phyloP scores from a whole-genome alignment of 352 stramenopile species.

The Globisporangium nodosum region DNA sequence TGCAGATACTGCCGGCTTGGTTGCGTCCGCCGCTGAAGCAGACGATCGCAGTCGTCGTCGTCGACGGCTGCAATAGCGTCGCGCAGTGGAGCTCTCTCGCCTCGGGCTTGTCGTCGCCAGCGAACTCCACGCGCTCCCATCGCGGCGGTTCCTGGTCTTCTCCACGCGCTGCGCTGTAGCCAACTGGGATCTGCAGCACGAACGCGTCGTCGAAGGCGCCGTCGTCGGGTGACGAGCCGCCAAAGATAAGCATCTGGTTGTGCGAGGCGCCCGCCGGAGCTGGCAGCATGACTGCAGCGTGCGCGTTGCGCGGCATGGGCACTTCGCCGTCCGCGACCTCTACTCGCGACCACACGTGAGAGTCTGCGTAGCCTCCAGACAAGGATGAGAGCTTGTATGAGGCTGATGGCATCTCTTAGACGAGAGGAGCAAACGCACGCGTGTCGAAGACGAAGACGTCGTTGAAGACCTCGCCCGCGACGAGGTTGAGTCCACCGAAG shows the following conservation, averaged over 20 bases:
- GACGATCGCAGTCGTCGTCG: slow-evolving; percentile 9
- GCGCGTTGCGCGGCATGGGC: slow-evolving; percentile 44
- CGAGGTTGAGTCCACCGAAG: slow-evolving; percentile 57
- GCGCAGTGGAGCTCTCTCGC: slow-evolving; percentile 46
- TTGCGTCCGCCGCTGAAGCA: slow-evolving; percentile 51
- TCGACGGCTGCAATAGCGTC: slow-evolving; percentile 9
- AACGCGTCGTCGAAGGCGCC: slow-evolving; percentile 51
- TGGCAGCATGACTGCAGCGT: slow-evolving; percentile 39
- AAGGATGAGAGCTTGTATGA: background rate
- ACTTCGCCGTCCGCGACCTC: slow-evolving; percentile 24
- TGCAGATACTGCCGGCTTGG: slow-evolving; percentile 43
- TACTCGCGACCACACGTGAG: slow-evolving; percentile 23
- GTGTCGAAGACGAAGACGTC: slow-evolving; percentile 54
- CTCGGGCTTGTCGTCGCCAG: slow-evolving; percentile 24
- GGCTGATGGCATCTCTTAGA: background rate
- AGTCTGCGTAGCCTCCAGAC: slow-evolving; percentile 5
- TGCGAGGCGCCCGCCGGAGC: background rate
- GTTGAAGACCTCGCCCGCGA: slow-evolving; percentile 40
- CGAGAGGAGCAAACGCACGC: slow-evolving; percentile 1
- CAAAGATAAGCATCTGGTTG: slow-evolving; percentile 44
- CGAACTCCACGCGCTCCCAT: slow-evolving; percentile 29
- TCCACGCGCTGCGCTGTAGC: background rate
- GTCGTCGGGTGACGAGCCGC: slow-evolving; percentile 50
- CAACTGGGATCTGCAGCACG: slow-evolving; percentile 32
- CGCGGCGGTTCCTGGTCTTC: slow-evolving; percentile 2